Base-by-base conservation (phyloP, 441 rosid species). In the Populus trichocarpa region DNA sequence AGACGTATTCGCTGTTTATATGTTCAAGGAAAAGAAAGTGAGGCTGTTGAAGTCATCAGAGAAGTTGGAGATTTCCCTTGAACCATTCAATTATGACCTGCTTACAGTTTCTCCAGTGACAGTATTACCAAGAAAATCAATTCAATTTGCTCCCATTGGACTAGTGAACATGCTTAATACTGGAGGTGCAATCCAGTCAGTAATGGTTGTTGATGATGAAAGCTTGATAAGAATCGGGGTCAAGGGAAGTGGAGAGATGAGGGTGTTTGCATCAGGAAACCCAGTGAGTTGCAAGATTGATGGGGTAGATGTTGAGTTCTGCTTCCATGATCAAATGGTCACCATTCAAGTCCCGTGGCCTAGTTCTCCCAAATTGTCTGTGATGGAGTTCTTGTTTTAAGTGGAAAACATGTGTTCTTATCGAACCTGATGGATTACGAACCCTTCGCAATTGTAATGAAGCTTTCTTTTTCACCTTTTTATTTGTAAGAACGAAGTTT, bases 101-200 rank as follows among this genome's bases (percentile, higher is more conserved):
- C 80, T 88, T 10, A 88, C 87, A 3, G 91, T 90, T 2, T 87
- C 92, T 12, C 88, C 90, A 0, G 91, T 86, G 67, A 85, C 78
- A 2, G 8, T 67, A 1, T 67, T 57, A 5, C 35, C 69, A 6
- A 67, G 59, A 2, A 89, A 76, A n/a, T 73, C 83, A 0, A 73
- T 87, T 68, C 85, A 78, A 40, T 90, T 91, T 69, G 92, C 97
- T 26, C 89, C 94, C 0, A 85, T 89, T 40, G 94, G 94, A 12
- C 70, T 90, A 67, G 91, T 87, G 77, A 86, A 92, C 83, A 90
- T 90, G 98, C 87, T 89, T 18, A 90, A 90, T 83, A 75, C 85
- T 0, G 92, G 97, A 0, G 92, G 97, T 8, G 94, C 94, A 12
- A 82, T 93, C 22, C 85, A 75, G 73, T 85, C 91, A 8, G 8